Base-by-base conservation (phyloP, 116 monocot species). In the Cymodocea nodosa region DNA sequence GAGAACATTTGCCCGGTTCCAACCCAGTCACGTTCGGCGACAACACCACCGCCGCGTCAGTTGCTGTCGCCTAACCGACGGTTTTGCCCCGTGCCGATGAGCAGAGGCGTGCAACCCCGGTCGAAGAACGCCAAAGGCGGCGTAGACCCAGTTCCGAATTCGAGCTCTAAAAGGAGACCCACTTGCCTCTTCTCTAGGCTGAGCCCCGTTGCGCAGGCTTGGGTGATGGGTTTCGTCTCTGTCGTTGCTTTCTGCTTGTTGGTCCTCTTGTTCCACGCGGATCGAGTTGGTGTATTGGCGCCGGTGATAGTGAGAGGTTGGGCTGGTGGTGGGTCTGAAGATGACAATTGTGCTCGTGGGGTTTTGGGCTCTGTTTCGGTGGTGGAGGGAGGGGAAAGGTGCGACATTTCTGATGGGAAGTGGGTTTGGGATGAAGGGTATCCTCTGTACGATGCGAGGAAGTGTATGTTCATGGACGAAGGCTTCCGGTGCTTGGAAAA, bases 401-500 rank as follows among this genome's bases (percentile, higher is more conserved):
- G 97, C 67, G 92, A 98, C 71, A 67, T 71, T 69, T 91, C 80
- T 23, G 88, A 92, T 16, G 97, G 97, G 52, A 52, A 83, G 60
- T 98, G 97, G 97, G 77, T 88, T 39, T 89, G 83, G 92, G 97
- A 91, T 71, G 90, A 90, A 11, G 56, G 39, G 10, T 85, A 90
- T 20, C 90, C 95, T 48, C 60, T 92, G n/a, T 98, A 98, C 67
- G 76, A 87, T 16, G 79, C 91, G 1, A 79, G 68, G 64, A 80
- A 87, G 49, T 95, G 95, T 59, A 60, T 54, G 13, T 90, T 90
- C 63, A 9, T 95, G 60, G 95, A 95, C 55, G 61, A 55, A 8
- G 92, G 92, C 12, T 92, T 92, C 67, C 77, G 83, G 14, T 87
- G 92, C 73, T 62, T 78, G 4, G 85, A 87, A 74, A 87, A 87